Evolutionary conservation across 768 basidiomycete genomes (phyloP).

Genomic region (Porphyrellus cyaneotinctus): DNA sequence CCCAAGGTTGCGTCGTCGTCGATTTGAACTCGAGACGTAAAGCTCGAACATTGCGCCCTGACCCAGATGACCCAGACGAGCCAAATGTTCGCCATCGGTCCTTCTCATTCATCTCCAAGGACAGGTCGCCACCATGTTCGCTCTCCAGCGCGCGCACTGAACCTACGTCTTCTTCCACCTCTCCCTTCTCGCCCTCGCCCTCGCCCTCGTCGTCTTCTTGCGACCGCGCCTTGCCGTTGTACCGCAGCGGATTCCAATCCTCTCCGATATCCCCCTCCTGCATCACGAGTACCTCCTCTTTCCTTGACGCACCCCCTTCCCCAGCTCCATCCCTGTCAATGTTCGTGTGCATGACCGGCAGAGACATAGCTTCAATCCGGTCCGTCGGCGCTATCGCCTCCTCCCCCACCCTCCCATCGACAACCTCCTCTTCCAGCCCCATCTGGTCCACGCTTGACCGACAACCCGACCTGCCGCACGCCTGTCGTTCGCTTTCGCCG

Average conservation of each 20-base stretch:
- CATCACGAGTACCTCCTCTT: slow-evolving; percentile 18
- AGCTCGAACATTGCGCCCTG: slow-evolving; percentile 36
- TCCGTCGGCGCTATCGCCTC: neutral
- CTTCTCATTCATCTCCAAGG: slow-evolving; percentile 25
- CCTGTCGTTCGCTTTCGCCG: slow-evolving; percentile 5
- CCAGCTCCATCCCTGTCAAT: slow-evolving; percentile 16
- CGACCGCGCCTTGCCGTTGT: slow-evolving; percentile 8
- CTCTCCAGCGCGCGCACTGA: slow-evolving; percentile 13
- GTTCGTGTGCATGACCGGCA: slow-evolving; percentile 31
- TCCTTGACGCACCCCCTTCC: slow-evolving; percentile 9
- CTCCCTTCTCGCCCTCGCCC: slow-evolving; percentile 4
- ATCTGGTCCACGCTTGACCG: neutral
- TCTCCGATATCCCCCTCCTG: slow-evolving; percentile 25
- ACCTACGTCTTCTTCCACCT: slow-evolving; percentile 12
- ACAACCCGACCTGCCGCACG: neutral
- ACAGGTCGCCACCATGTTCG: slow-evolving; percentile 3
- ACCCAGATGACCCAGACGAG: slow-evolving; percentile 1
- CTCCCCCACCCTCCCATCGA: neutral
- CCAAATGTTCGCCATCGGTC: slow-evolving; percentile 22
- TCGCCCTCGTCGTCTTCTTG: slow-evolving; percentile 3
- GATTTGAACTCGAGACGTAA: slow-evolving; percentile 48
- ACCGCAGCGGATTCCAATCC: slow-evolving; percentile 26
- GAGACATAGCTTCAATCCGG: slow-evolving; percentile 23
- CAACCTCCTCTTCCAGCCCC: neutral
- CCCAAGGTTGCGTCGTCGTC: slow-evolving; percentile 66